Evolutionary conservation across 1,284 basidiomycete species (phyloP), one percentile per base, ranked within the genome.

Genomic region (Ustilago trichophora): DNA sequence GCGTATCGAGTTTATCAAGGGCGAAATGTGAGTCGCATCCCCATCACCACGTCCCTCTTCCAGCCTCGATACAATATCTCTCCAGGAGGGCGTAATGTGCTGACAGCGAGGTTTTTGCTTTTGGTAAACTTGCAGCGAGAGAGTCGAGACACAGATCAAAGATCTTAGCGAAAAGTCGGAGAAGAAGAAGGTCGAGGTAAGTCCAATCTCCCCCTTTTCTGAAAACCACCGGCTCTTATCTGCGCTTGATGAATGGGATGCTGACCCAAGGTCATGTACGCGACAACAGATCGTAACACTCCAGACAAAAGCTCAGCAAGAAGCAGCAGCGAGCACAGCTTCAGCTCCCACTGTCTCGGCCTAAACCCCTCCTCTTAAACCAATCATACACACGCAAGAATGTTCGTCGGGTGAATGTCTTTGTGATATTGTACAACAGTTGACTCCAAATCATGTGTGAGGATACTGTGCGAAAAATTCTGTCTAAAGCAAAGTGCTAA

Each of bases 1-100:
- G 56, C 88, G 95, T 6, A 83, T 98, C 33, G 91, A 93, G 60
- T 97, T 93, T 83, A 98, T 98, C 78, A 86, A 85, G 48, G 84
- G 87, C 43, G 94, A 98, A 82, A 92, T 96, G 94, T 97, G 62
- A 58, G 90, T 65, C 22, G n/a, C n/a, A n/a, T 21, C 24, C 25
- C 19, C 3, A 13, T n/a, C n/a, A n/a, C n/a, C n/a, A n/a, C n/a
- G n/a, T n/a, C n/a, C n/a, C n/a, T n/a, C n/a, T n/a, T n/a, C n/a
- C n/a, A n/a, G n/a, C n/a, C n/a, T n/a, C n/a, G n/a, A n/a, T n/a
- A n/a, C n/a, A n/a, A n/a, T n/a, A n/a, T n/a, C n/a, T n/a, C n/a
- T n/a, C n/a, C n/a, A n/a, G n/a, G n/a, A n/a, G n/a, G n/a, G n/a
- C n/a, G n/a, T n/a, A n/a, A n/a, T n/a, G n/a, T n/a, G n/a, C n/a